phyloP scores from a whole-genome alignment of 2,329 filamentous ascomycete genomes.

The Calycina herbarum region DNA sequence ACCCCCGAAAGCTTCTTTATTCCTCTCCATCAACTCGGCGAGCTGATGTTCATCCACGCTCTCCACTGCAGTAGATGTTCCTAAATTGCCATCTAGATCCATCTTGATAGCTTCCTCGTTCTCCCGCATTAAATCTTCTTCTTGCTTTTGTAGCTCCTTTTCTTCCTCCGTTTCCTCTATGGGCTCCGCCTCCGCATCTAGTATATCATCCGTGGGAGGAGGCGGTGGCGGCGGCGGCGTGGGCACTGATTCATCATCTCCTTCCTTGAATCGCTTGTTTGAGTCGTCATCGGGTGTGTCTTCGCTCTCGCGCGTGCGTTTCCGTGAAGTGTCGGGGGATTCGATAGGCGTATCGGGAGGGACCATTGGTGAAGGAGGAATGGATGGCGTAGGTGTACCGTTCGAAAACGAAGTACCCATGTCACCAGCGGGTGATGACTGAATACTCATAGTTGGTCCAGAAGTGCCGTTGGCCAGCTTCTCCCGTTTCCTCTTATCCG shows the following conservation, averaged over 20 bases:
- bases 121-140: conserved; percentile 37
- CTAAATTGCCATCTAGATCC: conserved; percentile 27
- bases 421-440: conserved; percentile 22
- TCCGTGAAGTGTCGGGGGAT: conserved; percentile 56
- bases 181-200: conserved; percentile 11
- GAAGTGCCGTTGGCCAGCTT: conserved; percentile 31
- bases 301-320: conserved; percentile 53
- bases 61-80: no score
- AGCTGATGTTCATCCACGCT: background rate
- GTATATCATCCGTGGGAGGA: conserved; percentile 26
- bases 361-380: conserved; percentile 44
- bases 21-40: background rate
- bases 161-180: conserved; percentile 29
- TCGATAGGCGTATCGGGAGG: conserved; percentile 46
- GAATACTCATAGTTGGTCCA: conserved; percentile 17
- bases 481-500: conserved; percentile 66
- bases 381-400: conserved; percentile 24
- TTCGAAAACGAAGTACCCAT: conserved; percentile 27
- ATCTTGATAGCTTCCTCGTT: conserved; percentile 35
- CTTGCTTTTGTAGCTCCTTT: conserved; percentile 26
- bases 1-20: conserved; percentile 4
- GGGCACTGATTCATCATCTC: conserved; percentile 23
- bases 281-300: conserved; percentile 26
- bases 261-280: conserved; percentile 36
- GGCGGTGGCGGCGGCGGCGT: conserved; percentile 35